Base-by-base conservation (phyloP, 768 basidiomycete genomes). In the Butyriboletus loyo region DNA sequence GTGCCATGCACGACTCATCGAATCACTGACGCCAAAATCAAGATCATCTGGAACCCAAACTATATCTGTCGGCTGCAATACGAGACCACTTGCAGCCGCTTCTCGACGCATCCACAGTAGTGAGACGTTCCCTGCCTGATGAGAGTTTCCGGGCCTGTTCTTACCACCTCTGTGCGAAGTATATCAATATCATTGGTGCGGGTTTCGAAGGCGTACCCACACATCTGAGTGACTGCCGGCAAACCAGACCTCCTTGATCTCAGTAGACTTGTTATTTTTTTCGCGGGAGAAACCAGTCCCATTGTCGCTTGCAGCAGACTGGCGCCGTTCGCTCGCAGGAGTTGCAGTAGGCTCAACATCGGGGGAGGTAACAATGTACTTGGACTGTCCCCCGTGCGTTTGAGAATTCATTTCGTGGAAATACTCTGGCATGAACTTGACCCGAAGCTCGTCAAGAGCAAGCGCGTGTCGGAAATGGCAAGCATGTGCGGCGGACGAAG, bases 221-320 rank as follows among this genome's bases (percentile, higher is more conserved):
- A 53, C 61, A 56, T 75, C 75, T 19, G 64, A 64, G 34, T 75
- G 76, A 30, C 69, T 64, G 1, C 75, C 83, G 1, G 82, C 70
- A 62, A 87, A 86, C 84, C 85, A 87, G 2, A 87, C 85, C 60
- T 87, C 84, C 49, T 80, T 73, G n/a, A 85, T 54, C 2, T 67
- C 63, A n/a, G 53, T 21, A 4, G 42, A 22, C 28, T 30, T 36
- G 38, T 32, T 31, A 30, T 35, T 52, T 15, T 19, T 35, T 6
- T 1, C 32, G 30, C 31, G 42, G n/a, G 53, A 52, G 27, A 9
- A 2, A 34, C 24, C 5, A 7, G 45, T 48, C 19, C 17, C 32
- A 10, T n/a, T 36, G 22, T 53, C 52, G 28, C 41, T 43, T 22
- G 8, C 27, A 30, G 10, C 24, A 25, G 49, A 17, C 21, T 28